A percentile compares a stretch with the other conserved stretches of the same genome.
These are phyloP conservation scores for Nemania sp. DNA, from an alignment of 2,329 filamentous ascomycete genomes.

Conservation along the genomic window DNA sequence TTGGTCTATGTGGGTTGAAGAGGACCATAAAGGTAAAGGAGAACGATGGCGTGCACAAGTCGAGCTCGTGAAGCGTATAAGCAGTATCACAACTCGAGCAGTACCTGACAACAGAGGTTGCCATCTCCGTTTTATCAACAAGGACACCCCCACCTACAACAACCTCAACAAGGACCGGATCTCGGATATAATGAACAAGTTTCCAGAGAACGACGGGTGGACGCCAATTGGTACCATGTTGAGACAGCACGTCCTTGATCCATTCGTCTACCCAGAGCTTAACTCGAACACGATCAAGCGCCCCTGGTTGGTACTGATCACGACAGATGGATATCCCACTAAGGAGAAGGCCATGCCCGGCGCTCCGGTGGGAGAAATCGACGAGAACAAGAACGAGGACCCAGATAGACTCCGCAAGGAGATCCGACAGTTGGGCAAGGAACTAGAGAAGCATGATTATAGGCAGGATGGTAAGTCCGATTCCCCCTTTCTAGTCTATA, in stretches of 20 bases:
- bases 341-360: slow-evolving; percentile 25
- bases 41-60: slow-evolving; percentile 33
- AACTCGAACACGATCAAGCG: slow-evolving; percentile 29
- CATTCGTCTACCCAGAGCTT: slow-evolving; percentile 32
- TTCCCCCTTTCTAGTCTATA: not conserved
- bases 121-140: slow-evolving; percentile 39
- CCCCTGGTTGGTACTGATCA: slow-evolving; percentile 31
- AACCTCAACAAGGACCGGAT: slow-evolving; percentile 31
- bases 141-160: slow-evolving; percentile 25
- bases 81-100: slow-evolving; percentile 27
- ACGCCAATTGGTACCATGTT: slow-evolving; percentile 38
- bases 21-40: slow-evolving; percentile 27
- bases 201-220: slow-evolving; percentile 17
- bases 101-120: slow-evolving; percentile 33
- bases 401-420: slow-evolving; percentile 28
- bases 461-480: slow-evolving; percentile 26
- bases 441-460: slow-evolving; percentile 22
- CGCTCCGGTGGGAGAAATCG: not conserved
- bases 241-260: slow-evolving; percentile 31
- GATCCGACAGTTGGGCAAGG: slow-evolving; percentile 25
- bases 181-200: slow-evolving; percentile 17
- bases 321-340: slow-evolving; percentile 35
- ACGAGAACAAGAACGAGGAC: slow-evolving; percentile 31
- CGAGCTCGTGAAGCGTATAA: slow-evolving; percentile 35
- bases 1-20: slow-evolving; percentile 36